phyloP scores from a whole-genome alignment of 768 basidiomycete species.

The Pisolithus albus region DNA sequence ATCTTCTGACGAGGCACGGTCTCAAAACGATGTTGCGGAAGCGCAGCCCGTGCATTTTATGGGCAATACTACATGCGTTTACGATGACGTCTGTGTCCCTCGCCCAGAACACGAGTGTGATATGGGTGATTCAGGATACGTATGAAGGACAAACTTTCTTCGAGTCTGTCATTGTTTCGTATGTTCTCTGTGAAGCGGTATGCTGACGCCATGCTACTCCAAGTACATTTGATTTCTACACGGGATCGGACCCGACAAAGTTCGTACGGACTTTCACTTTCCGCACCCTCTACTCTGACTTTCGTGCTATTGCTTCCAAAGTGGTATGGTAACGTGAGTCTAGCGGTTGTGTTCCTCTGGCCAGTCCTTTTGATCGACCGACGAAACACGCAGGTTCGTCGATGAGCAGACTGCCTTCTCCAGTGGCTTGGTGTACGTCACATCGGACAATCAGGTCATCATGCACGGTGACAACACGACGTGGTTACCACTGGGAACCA shows the following conservation, averaged over 20 bases:
- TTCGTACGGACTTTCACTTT: slow-evolving; percentile 6
- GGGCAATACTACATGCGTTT: slow-evolving; percentile 13
- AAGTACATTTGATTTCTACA: slow-evolving; percentile 58
- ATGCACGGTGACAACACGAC: slow-evolving; percentile 75
- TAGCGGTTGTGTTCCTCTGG: neutral
- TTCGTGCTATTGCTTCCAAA: slow-evolving; percentile 20
- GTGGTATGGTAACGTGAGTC: slow-evolving; percentile 68
- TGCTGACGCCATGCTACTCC: slow-evolving; percentile 5
- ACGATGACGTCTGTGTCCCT: slow-evolving; percentile 8
- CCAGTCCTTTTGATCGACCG: neutral
- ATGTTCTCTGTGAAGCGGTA: neutral
- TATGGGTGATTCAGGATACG: slow-evolving; percentile 65
- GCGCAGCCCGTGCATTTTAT: slow-evolving; percentile 3
- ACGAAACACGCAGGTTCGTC: slow-evolving; percentile 48
- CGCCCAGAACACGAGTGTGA: slow-evolving; percentile 31
- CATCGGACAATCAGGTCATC: slow-evolving; percentile 51
- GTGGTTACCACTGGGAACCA: slow-evolving; percentile 43
- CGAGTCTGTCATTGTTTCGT: slow-evolving; percentile 40
- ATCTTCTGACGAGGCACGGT: slow-evolving; percentile 10
- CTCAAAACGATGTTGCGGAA: slow-evolving; percentile 3
- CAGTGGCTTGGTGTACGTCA: slow-evolving; percentile 49
- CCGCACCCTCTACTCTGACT: slow-evolving; percentile 10
- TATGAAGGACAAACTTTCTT: slow-evolving; percentile 65
- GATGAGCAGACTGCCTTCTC: slow-evolving; percentile 47
- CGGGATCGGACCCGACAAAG: slow-evolving; percentile 61